Evolutionary conservation across 2,329 filamentous ascomycete genomes (phyloP), one percentile per base, ranked within the genome.

Genomic region (Paraphoma chrysanthemicola): DNA sequence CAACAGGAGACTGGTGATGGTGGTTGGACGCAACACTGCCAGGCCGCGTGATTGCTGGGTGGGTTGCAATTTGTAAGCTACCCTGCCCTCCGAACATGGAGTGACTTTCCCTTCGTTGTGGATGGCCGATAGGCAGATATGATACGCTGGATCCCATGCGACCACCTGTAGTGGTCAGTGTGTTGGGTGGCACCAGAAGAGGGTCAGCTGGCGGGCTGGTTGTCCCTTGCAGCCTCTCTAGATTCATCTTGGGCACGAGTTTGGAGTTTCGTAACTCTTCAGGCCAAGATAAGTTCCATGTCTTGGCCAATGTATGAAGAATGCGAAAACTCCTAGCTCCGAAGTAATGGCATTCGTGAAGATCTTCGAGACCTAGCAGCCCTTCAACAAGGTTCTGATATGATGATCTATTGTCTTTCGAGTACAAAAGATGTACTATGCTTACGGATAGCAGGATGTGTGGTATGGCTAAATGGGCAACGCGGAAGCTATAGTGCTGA

Each of bases 341-440:
- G 54, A 81, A 81, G 41, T 73, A 73, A 51, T 81, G 78, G 54
- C 80, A 80, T 41, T 73, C 64, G 14, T 79, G 78, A 48, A 81
- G 68, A 14, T 77, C 75, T 36, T 80, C 73, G 4, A 82, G 62
- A 28, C 77, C 78, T 48, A 75, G 68, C n/a, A 82, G 62, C 7
- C 73, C 74, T 58, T 81, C 78, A 7, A 75, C 71, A 2, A 82
- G 72, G 50, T 81, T 74, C 6, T 67, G 55, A 14, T 71, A 69
- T 8, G 77, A 77, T 3, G 68, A 60, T 33, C 71, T 62, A 12
- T 74, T 74, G 10, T 72, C 67, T 18, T 76, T 77, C 1, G 80
- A 76, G 51, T 80, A 79, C 29, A 81, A 68, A 7, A 82, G 72
- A 52, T 82, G 80, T 31, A 82, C 78, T 17, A 79, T 77, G 54